Evolutionary conservation across 208 protist genomes (phyloP), one percentile per base, ranked within the genome.

Genomic region (Trichomonas vaginalis): DNA sequence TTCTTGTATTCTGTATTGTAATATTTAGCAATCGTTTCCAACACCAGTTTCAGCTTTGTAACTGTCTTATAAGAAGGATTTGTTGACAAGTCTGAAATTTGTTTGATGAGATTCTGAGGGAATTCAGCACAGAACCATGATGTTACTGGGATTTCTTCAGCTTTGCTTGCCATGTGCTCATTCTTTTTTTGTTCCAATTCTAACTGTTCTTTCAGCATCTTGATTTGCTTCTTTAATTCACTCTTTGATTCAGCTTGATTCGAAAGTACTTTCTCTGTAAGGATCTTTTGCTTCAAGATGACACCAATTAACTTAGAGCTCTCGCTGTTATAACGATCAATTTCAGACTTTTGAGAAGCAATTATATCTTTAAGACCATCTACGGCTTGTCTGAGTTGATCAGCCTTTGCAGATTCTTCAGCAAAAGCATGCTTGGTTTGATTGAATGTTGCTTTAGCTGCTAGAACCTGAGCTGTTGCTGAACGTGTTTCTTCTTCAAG

Each of bases 71-170:
- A 23, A 15, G 35, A 35, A 17, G 9, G 39, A 47, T 88, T 88
- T n/a, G 32, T 35, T 4, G 82, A 35, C 9, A 88, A 32, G 47
- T 88, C 82, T 32, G 82, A 88, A 9, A 88, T 88, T 4, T 35
- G 17, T 9, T 35, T 10, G 40, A 1, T n/a, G 12, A 88, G 40
- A 4, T 35, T 10, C 17, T 40, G 8, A 45, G 82, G 82, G 40
- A 88, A 88, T 45, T 88, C 82, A 47, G 39, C 27, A 47, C 82
- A 88, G 40, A 88, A 88, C 82, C 82, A 88, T 45, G 82, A 88
- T 45, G 82, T 88, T 32, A 40, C 35, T 48, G 82, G 82, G 32
- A 88, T 88, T 47, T 88, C 82, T 45, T 88, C 82, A 27, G 40
- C 32, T 40, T 88, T 88, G 8, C 2, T 21, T 32, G 32, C 14